These are phyloP conservation scores for Camelina sativa DNA, from an alignment of 345 rosid species.

Conservation along the genomic window DNA sequence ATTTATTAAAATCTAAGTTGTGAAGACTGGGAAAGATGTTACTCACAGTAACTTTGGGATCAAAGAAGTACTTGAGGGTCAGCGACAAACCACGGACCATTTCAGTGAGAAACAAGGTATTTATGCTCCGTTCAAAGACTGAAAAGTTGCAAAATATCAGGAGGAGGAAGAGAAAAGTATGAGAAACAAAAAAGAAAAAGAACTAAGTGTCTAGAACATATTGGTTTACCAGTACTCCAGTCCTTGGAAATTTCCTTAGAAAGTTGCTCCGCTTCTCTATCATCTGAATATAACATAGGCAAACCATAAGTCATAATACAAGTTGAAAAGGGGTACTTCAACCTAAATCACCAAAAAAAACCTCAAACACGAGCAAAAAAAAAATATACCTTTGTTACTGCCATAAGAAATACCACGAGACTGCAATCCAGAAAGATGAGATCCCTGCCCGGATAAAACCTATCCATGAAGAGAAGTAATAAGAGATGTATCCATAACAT, in stretches of 20 bases:
- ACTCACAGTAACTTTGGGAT: constrained; percentile 90
- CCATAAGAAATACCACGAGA: constrained; percentile 58
- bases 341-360: not conserved
- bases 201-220: not conserved
- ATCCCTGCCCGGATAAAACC: constrained; percentile 69
- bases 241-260: constrained; percentile 95
- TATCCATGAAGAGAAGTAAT: constrained; percentile 22
- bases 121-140: constrained; percentile 94
- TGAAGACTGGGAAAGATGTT: constrained; percentile 20
- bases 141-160: constrained; percentile 37
- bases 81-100: constrained; percentile 88
- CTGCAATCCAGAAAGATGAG: constrained; percentile 50
- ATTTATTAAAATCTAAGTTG: constrained; percentile 5
- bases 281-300: constrained; percentile 54
- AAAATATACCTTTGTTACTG: constrained; percentile 60
- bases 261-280: constrained; percentile 89
- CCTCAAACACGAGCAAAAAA: not conserved
- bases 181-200: not conserved
- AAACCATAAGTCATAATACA: constrained; percentile 6
- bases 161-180: constrained; percentile 13
- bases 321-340: constrained; percentile 5
- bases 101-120: constrained; percentile 91
- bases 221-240: constrained; percentile 81
- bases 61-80: constrained; percentile 97
- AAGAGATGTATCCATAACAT: not conserved